These are phyloP conservation scores for Grigorovia humatica DNA, from an alignment of 805 yeast genomes.

Conservation along the genomic window DNA sequence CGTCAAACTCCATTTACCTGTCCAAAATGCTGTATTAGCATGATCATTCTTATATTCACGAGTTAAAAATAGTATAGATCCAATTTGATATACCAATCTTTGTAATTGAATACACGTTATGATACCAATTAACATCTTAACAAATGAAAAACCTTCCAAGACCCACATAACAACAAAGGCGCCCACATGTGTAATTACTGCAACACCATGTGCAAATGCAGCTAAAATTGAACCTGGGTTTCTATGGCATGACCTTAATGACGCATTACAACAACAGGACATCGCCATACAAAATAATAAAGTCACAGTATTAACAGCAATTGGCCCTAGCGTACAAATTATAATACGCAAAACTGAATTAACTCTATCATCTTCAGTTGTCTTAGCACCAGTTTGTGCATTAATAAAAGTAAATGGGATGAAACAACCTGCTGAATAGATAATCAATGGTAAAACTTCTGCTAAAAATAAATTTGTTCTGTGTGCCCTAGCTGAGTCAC, in stretches of 20 bases:
- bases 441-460: constrained; percentile 57
- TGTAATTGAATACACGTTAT: constrained; percentile 76
- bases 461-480: constrained; percentile 61
- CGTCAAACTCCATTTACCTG: constrained; percentile 95
- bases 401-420: constrained; percentile 71
- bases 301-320: constrained; percentile 80
- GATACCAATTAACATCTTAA: constrained; percentile 78
- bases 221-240: constrained; percentile 94
- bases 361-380: constrained; percentile 37
- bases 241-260: constrained; percentile 89
- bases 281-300: constrained; percentile 62
- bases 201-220: constrained; percentile 91
- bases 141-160: constrained; percentile 81
- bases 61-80: constrained; percentile 68
- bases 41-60: constrained; percentile 94
- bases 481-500: constrained; percentile 77
- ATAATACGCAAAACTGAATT: constrained; percentile 63
- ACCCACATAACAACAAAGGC: constrained; percentile 96
- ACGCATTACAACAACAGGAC: constrained; percentile 95
- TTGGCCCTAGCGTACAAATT: constrained; percentile 81
- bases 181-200: constrained; percentile 75
- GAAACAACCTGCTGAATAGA: constrained; percentile 71
- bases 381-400: constrained; percentile 73
- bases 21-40: constrained; percentile 97
- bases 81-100: constrained; percentile 72